These are phyloP conservation scores for Paracoccidioides brasiliensis DNA, from an alignment of 2,329 filamentous ascomycete species.

Conservation along the genomic window DNA sequence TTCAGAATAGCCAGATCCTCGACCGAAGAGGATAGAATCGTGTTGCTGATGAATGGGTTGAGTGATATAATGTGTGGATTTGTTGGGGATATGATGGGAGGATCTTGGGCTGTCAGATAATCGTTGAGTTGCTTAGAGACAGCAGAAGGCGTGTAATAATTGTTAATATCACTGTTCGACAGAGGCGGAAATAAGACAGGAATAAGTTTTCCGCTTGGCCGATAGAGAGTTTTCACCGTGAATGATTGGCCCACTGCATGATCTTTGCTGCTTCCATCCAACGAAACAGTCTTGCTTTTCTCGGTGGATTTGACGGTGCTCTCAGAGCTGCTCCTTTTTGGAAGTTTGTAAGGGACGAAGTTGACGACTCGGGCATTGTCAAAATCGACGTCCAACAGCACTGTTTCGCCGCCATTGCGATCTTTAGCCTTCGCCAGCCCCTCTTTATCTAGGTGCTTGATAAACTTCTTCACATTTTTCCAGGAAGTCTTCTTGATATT, in stretches of 20 bases:
- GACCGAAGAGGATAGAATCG: constrained; percentile 43
- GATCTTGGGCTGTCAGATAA: constrained; percentile 45
- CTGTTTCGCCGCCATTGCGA: constrained; percentile 48
- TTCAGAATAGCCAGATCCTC: constrained; percentile 45
- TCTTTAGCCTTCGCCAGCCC: constrained; percentile 52
- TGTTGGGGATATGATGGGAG: constrained; percentile 39
- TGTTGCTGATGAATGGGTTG: constrained; percentile 50
- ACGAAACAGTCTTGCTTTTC: constrained; percentile 15
- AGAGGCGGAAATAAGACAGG: constrained; percentile 39
- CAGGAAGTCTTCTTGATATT: constrained; percentile 59
- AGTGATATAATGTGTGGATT: constrained; percentile 51
- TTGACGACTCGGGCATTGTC: constrained; percentile 39
- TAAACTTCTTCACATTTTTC: constrained; percentile 58
- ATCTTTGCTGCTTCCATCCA: constrained; percentile 21
- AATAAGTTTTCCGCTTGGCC: constrained; percentile 44
- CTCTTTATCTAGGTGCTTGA: constrained; percentile 54
- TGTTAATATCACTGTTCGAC: constrained; percentile 36
- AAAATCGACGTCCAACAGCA: constrained; percentile 54
- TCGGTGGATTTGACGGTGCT: constrained; percentile 12
- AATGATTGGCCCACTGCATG: constrained; percentile 31
- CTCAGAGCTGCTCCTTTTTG: constrained; percentile 31
- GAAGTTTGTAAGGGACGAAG: constrained; percentile 51
- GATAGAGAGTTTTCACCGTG: constrained; percentile 40
- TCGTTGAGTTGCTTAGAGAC: constrained; percentile 43
- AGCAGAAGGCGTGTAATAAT: constrained; percentile 47